phyloP scores from a whole-genome alignment of 129 eudicot genomes.

The Ambrosia artemisiifolia region DNA sequence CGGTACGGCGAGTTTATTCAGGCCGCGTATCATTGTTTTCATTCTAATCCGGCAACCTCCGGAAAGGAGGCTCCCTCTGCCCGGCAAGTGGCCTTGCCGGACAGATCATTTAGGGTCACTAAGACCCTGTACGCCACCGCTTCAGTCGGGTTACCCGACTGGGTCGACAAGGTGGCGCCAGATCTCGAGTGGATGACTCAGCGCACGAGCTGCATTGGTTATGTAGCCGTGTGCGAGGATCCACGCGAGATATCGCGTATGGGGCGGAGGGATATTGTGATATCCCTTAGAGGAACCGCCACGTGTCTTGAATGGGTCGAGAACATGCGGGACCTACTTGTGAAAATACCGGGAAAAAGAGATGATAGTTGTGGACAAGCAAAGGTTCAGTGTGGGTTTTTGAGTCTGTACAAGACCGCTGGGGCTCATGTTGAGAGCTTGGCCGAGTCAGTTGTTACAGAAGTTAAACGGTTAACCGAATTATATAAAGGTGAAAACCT shows the following conservation, averaged over 20 bases:
- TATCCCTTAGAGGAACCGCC: slow-evolving; percentile 88
- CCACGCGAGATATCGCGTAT: slow-evolving; percentile 69
- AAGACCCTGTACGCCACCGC: slow-evolving; percentile 83
- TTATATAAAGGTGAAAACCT: slow-evolving; percentile 66
- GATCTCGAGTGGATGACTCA: slow-evolving; percentile 98
- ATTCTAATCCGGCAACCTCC: slow-evolving; percentile 69
- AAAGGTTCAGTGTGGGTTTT: slow-evolving; percentile 85
- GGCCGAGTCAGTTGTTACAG: slow-evolving; percentile 61
- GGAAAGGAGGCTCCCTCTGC: slow-evolving; percentile 29
- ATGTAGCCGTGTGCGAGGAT: slow-evolving; percentile 87
- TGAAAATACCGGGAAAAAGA: slow-evolving; percentile 40
- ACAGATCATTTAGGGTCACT: slow-evolving; percentile 62
- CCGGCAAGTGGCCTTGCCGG: slow-evolving; percentile 68
- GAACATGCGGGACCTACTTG: slow-evolving; percentile 60
- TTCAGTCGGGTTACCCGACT: slow-evolving; percentile 73
- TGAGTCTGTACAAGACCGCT: slow-evolving; percentile 55
- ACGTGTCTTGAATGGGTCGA: slow-evolving; percentile 95
- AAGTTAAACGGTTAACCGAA: slow-evolving; percentile 52
- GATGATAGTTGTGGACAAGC: slow-evolving; percentile 25
- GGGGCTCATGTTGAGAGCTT: slow-evolving; percentile 68
- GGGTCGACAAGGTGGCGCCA: slow-evolving; percentile 95
- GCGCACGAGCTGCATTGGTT: slow-evolving; percentile 79
- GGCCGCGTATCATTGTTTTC: slow-evolving; percentile 82
- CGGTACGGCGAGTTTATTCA: slow-evolving; percentile 93
- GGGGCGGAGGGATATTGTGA: slow-evolving; percentile 91